phyloP scores from a whole-genome alignment of 495 filamentous ascomycete genomes.

The Podospora pseudoanserina region DNA sequence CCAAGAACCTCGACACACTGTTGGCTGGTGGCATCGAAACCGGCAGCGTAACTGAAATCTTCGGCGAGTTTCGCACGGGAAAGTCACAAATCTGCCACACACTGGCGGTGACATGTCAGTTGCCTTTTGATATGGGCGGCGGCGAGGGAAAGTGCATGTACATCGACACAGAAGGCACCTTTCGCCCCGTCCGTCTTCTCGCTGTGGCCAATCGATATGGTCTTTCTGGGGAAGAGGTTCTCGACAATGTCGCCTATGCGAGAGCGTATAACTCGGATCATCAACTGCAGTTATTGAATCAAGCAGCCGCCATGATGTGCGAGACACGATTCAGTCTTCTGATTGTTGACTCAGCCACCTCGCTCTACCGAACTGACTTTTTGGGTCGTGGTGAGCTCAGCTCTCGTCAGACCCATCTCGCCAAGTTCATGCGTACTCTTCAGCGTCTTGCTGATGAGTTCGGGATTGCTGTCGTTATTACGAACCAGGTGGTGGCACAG shows the following conservation, averaged over 20 bases:
- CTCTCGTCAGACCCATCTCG: slow-evolving; percentile 83
- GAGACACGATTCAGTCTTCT: slow-evolving; percentile 95
- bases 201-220: slow-evolving; percentile 92
- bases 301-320: slow-evolving; percentile 98
- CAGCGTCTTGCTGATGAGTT: slow-evolving; percentile 96
- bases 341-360: slow-evolving; percentile 91
- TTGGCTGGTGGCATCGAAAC: slow-evolving; percentile 94
- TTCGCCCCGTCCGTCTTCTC: slow-evolving; percentile 84
- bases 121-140: slow-evolving; percentile 98
- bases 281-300: slow-evolving; percentile 88
- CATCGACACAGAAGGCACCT: slow-evolving; percentile 97
- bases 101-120: slow-evolving; percentile 93
- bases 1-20: slow-evolving; percentile 92
- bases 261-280: slow-evolving; percentile 98
- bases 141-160: slow-evolving; percentile 99
- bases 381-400: slow-evolving; percentile 89
- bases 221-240: slow-evolving; percentile 90
- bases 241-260: slow-evolving; percentile 97
- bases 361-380: slow-evolving; percentile 94
- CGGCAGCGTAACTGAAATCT: slow-evolving; percentile 96
- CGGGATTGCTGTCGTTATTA: slow-evolving; percentile 97
- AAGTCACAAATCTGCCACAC: slow-evolving; percentile 99
- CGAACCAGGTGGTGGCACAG: slow-evolving; percentile 97
- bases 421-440: slow-evolving; percentile 94
- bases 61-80: slow-evolving; percentile 96